These are phyloP conservation scores for Fusarium sp. DNA, from an alignment of 2,329 filamentous ascomycete genomes.

Conservation along the genomic window DNA sequence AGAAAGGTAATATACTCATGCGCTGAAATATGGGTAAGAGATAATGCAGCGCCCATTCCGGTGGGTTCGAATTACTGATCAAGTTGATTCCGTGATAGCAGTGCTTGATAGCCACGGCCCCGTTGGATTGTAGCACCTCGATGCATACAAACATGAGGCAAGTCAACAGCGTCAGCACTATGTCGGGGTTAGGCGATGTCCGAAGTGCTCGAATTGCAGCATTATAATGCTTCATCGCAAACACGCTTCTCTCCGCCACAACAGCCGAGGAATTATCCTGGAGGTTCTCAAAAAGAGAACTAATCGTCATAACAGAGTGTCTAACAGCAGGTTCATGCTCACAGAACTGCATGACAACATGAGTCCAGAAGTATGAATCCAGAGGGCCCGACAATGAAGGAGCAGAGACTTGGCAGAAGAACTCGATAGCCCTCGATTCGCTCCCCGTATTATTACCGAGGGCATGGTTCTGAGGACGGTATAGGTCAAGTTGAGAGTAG, in stretches of 20 bases:
- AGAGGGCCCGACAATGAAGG: conserved; percentile 24
- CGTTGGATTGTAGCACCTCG: conserved; percentile 14
- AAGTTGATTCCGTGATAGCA: conserved; percentile 16
- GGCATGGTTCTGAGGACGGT: neutral
- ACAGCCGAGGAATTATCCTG: neutral
- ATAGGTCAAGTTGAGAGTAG: neutral
- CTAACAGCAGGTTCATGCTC: conserved; percentile 23
- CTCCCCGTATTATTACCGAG: neutral
- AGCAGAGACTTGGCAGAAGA: conserved; percentile 28
- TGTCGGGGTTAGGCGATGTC: neutral
- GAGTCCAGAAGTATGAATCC: conserved; percentile 35
- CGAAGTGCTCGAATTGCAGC: conserved; percentile 9
- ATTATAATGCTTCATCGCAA: conserved; percentile 20
- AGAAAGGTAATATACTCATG: conserved; percentile 15
- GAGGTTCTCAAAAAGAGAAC: conserved; percentile 7
- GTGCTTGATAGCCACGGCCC: conserved; percentile 12
- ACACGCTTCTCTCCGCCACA: neutral
- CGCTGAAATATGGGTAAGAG: conserved; percentile 6
- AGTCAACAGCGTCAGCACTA: conserved; percentile 6
- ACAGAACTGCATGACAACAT: conserved; percentile 31
- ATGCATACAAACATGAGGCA: conserved; percentile 22
- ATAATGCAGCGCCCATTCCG: conserved; percentile 2
- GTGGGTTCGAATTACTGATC: neutral
- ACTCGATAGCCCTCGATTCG: conserved; percentile 9
- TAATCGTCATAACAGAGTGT: conserved; percentile 24